phyloP scores from a whole-genome alignment of 306 rosid genomes.

The Trichosanthes cucumerina region DNA sequence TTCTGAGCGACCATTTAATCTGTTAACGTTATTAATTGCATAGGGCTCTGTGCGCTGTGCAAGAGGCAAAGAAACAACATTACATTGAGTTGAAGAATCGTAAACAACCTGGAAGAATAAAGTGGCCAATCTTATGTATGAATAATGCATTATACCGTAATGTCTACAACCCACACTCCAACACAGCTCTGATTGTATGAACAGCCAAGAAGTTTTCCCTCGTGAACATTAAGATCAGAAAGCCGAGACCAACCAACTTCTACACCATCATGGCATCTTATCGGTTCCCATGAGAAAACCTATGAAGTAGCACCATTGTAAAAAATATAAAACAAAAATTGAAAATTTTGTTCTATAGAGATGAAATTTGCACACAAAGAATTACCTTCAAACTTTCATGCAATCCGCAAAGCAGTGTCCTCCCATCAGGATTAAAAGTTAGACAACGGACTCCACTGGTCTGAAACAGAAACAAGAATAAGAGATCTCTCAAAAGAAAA shows the following conservation, averaged over 20 bases:
- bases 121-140: conserved; percentile 6
- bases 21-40: conserved; percentile 44
- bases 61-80: conserved; percentile 18
- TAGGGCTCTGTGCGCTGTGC: conserved; percentile 86
- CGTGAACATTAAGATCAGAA: conserved; percentile 96
- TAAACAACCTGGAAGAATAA: conserved; percentile 13
- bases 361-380: background rate
- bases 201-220: conserved; percentile 98
- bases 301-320: conserved; percentile 19
- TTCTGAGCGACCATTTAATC: conserved; percentile 72
- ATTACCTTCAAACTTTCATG: conserved; percentile 93
- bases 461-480: conserved; percentile 28
- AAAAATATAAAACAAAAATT: background rate
- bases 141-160: conserved; percentile 48
- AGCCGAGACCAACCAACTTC: conserved; percentile 97
- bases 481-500: background rate
- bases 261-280: conserved; percentile 78
- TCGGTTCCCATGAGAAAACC: conserved; percentile 98
- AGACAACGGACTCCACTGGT: conserved; percentile 90
- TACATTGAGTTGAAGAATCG: conserved; percentile 15
- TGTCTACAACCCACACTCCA: conserved; percentile 99
- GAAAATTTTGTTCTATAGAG: background rate
- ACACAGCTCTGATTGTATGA: conserved; percentile 96
- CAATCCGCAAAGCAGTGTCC: conserved; percentile 92
- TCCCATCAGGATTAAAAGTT: conserved; percentile 90